Conservation (phyloP, 768 basidiomycete genomes). For the Collybia sordida region DNA sequence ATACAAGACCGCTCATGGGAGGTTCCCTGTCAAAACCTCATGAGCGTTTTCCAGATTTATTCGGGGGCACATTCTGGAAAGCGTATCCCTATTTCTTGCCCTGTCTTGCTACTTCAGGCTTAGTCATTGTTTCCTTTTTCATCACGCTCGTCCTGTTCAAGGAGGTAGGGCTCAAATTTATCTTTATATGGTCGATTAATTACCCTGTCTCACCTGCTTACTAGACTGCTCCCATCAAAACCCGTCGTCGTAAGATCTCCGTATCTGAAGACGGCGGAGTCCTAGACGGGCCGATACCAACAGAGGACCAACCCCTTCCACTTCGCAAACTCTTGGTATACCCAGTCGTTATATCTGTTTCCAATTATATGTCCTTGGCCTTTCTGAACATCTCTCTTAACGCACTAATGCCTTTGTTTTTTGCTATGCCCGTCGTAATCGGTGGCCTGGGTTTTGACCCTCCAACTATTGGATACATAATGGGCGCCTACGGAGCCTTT, state of each 20-base stretch:
- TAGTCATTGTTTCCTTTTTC: constrained; percentile 28
- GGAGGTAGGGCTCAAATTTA: constrained; percentile 30
- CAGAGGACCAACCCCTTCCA: constrained; percentile 32
- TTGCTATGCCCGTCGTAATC: constrained; percentile 62
- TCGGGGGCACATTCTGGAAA: constrained; percentile 53
- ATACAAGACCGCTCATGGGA: constrained; percentile 60
- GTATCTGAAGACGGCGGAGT: constrained; percentile 5
- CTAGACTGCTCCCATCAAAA: neutral
- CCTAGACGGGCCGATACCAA: neutral
- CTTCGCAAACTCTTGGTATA: constrained; percentile 45
- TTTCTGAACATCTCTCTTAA: constrained; percentile 55
- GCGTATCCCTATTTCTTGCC: constrained; percentile 75
- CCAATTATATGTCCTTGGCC: constrained; percentile 67
- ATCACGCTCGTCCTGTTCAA: constrained; percentile 34
- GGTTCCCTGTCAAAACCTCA: constrained; percentile 50
- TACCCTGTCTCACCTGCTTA: neutral
- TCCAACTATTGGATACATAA: constrained; percentile 62
- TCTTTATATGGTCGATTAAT: neutral
- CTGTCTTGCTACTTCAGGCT: constrained; percentile 39
- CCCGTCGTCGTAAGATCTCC: constrained; percentile 13
- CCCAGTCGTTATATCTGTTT: constrained; percentile 63
- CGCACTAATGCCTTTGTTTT: constrained; percentile 66
- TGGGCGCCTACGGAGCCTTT: constrained; percentile 36
- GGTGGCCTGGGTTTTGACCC: constrained; percentile 69
- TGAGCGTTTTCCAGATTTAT: constrained; percentile 38